Percentiles rank a stretch among this genome's conserved stretches.
Conservation (phyloP, 2,329 filamentous ascomycete genomes). For the Xenosphaeropsis pyriputrescens region DNA sequence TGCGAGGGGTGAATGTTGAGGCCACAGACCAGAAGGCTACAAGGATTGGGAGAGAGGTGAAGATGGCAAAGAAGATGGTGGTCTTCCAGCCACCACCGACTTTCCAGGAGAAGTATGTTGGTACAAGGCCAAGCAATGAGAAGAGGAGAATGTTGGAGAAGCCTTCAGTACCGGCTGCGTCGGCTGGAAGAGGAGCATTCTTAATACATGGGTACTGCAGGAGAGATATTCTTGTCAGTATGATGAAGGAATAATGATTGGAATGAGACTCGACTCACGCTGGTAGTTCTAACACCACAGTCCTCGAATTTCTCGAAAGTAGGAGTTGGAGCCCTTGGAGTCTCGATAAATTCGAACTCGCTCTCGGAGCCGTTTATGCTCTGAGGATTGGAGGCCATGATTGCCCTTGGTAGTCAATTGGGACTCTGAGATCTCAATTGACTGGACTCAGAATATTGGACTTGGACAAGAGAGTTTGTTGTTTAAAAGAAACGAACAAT, state of each 20-base stretch:
- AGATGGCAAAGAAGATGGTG: conserved; percentile 68
- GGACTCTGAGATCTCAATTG: neutral
- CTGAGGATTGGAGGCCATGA: conserved; percentile 32
- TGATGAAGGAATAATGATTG: conserved; percentile 7
- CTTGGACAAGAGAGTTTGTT: neutral
- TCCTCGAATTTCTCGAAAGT: conserved; percentile 35
- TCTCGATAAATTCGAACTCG: conserved; percentile 51
- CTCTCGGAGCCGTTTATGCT: conserved; percentile 33
- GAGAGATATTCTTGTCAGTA: conserved; percentile 8
- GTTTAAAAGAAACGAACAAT: too few relatives aligned
- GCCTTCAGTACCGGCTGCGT: conserved; percentile 66
- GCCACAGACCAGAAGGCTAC: conserved; percentile 68
- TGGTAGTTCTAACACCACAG: conserved; percentile 39
- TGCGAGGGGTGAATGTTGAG: conserved; percentile 72
- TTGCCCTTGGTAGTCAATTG: conserved; percentile 3
- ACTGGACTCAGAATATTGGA: neutral
- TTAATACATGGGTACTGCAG: conserved; percentile 73
- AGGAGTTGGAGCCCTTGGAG: conserved; percentile 32
- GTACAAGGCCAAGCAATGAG: conserved; percentile 53
- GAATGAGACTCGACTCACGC: conserved; percentile 24
- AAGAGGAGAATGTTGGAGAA: conserved; percentile 78
- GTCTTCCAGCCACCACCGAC: conserved; percentile 78
- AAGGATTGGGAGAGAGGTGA: conserved; percentile 69
- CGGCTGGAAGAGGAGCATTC: conserved; percentile 86
- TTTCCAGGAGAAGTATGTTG: conserved; percentile 71